Evolutionary conservation across 768 basidiomycete species (phyloP).

Genomic region (Boletus tomentosulus): DNA sequence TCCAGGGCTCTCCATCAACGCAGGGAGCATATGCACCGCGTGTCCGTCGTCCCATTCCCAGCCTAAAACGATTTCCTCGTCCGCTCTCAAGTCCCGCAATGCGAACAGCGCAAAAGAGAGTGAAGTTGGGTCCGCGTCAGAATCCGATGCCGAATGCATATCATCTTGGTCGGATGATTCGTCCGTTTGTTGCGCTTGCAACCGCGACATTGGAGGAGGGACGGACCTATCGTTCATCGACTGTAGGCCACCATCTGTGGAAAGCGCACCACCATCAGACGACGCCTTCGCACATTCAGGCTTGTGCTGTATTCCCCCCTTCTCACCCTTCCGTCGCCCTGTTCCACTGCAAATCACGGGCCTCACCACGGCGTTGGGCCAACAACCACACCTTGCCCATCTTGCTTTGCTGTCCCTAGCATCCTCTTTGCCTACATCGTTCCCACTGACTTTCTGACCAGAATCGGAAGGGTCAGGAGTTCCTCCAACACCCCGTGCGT

Average conservation of each 20-base stretch:
- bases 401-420: conserved; percentile 40
- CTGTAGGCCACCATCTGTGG: not conserved
- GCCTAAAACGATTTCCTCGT: conserved; percentile 84
- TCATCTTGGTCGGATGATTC: conserved; percentile 20
- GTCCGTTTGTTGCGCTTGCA: conserved; percentile 10
- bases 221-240: conserved; percentile 8
- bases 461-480: conserved; percentile 25
- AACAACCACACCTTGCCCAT: conserved; percentile 53
- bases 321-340: conserved; percentile 14
- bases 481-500: conserved; percentile 68
- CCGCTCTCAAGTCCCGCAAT: conserved; percentile 61
- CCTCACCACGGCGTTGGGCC: conserved; percentile 44
- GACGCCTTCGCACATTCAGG: conserved; percentile 13
- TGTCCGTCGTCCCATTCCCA: conserved; percentile 99
- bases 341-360: conserved; percentile 37
- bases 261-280: not conserved
- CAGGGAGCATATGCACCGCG: conserved; percentile 74
- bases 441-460: not conserved
- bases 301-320: conserved; percentile 16
- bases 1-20: conserved; percentile 54
- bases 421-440: conserved; percentile 35
- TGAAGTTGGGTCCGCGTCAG: conserved; percentile 31
- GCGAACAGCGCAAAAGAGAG: conserved; percentile 82
- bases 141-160: conserved; percentile 8
- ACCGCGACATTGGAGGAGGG: conserved; percentile 7